A percentile compares a stretch with the other conserved stretches of the same genome.
Conservation (phyloP, 2,329 filamentous ascomycete species). For the Ophiostoma piceae region DNA sequence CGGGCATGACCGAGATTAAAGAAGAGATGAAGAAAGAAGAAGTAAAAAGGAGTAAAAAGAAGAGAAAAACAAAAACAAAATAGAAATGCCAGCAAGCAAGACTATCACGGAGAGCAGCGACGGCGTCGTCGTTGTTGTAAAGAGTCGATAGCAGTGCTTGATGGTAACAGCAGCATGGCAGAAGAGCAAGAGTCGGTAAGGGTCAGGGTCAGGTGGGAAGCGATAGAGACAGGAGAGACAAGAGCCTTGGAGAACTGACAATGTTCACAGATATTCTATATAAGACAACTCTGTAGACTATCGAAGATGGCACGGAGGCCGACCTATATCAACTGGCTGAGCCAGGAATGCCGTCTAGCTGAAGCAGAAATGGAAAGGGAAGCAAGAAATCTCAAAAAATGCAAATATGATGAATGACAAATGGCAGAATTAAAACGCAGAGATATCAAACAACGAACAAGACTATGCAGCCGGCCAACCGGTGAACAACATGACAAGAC, state of each 20-base stretch:
- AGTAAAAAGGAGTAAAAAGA: not conserved
- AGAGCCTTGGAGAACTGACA: slow-evolving; percentile 1
- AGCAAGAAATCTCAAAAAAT: not conserved
- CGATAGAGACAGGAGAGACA: slow-evolving; percentile 1
- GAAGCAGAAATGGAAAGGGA: not conserved
- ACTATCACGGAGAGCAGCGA: not conserved
- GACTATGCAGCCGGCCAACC: slow-evolving; percentile 1
- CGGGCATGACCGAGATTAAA: not conserved
- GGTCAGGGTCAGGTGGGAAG: not conserved
- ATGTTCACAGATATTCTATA: slow-evolving; percentile 11
- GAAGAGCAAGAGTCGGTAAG: not conserved
- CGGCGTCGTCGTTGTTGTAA: not conserved
- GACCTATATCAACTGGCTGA: slow-evolving; percentile 1
- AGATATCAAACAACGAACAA: not conserved
- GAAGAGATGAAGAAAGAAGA: not conserved
- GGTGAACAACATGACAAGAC: not conserved
- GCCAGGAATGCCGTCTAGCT: not conserved
- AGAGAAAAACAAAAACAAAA: not conserved
- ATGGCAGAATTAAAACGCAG: not conserved
- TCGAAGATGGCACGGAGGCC: not conserved
- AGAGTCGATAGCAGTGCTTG: not conserved
- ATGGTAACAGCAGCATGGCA: not conserved
- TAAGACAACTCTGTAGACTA: not conserved
- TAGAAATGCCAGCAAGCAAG: not conserved
- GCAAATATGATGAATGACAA: not conserved